A percentile compares a stretch with the other conserved stretches of the same genome.
phyloP scores from a whole-genome alignment of 768 basidiomycete species.

The Ramaria sp. region DNA sequence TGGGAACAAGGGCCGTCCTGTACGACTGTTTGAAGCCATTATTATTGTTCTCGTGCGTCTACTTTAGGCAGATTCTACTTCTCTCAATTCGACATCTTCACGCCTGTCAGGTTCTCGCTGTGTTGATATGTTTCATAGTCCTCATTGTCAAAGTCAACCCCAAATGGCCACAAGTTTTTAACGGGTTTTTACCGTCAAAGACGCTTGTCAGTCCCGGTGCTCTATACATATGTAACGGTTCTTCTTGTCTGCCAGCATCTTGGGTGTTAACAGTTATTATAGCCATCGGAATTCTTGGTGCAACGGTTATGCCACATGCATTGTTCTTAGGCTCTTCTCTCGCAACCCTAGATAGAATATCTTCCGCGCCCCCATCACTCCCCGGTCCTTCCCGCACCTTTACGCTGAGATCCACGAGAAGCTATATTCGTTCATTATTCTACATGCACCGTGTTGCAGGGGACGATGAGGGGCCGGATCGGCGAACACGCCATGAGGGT shows the following conservation, averaged over 20 bases:
- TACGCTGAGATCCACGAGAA: neutral
- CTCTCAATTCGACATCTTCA: neutral
- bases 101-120: slow-evolving; percentile 2
- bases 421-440: slow-evolving; percentile 1
- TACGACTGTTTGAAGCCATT: slow-evolving; percentile 54
- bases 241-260: slow-evolving; percentile 21
- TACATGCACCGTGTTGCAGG: neutral
- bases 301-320: slow-evolving; percentile 38
- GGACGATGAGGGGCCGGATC: slow-evolving; percentile 4
- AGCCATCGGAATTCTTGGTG: slow-evolving; percentile 17
- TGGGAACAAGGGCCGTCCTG: slow-evolving; percentile 48
- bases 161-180: slow-evolving; percentile 31
- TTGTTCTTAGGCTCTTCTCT: slow-evolving; percentile 32
- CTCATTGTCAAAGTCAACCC: slow-evolving; percentile 31
- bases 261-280: slow-evolving; percentile 17
- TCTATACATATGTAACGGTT: slow-evolving; percentile 14
- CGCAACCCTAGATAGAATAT: slow-evolving; percentile 24
- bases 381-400: neutral
- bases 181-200: slow-evolving; percentile 28
- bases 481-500: slow-evolving; percentile 6
- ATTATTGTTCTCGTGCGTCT: slow-evolving; percentile 51
- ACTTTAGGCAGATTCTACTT: neutral
- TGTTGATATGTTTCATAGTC: slow-evolving; percentile 24
- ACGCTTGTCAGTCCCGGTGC: slow-evolving; percentile 14
- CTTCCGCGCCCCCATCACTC: slow-evolving; percentile 8